These are phyloP conservation scores for Chaetomium sp. DNA, from an alignment of 2,329 filamentous ascomycete species.

Conservation along the genomic window DNA sequence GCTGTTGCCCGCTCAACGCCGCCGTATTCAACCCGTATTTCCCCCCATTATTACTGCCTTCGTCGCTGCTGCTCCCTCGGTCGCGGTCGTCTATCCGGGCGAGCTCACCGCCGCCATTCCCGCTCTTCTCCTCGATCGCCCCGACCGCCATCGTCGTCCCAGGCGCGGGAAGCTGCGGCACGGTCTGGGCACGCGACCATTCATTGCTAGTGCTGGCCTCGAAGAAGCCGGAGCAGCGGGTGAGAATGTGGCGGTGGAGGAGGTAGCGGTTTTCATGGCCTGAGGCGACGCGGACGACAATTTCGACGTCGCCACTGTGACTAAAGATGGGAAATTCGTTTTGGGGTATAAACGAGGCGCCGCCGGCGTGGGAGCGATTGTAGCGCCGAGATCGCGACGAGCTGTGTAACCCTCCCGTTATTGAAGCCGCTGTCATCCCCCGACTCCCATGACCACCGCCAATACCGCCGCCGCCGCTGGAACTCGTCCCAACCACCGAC, in stretches of 20 bases:
- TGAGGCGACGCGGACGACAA: conserved; percentile 60
- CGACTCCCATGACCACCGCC: too few species aligned
- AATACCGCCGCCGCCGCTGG: conserved; percentile 14
- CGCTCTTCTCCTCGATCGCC: conserved; percentile 18
- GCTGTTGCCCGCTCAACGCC: conserved; percentile 32
- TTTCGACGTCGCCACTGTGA: conserved; percentile 88
- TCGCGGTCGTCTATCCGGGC: conserved; percentile 43
- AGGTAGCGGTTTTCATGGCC: conserved; percentile 76
- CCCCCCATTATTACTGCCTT: conserved; percentile 28
- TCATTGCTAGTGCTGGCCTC: conserved; percentile 76
- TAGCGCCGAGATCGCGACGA: conserved; percentile 46
- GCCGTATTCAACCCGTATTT: too few species aligned
- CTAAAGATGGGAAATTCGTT: conserved; percentile 93
- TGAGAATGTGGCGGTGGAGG: conserved; percentile 78
- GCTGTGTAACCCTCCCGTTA: conserved; percentile 17
- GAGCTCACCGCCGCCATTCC: conserved; percentile 35
- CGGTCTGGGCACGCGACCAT: conserved; percentile 52
- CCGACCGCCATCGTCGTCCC: conserved; percentile 24
- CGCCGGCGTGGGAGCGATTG: conserved; percentile 74
- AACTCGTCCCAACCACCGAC: conserved; percentile 27
- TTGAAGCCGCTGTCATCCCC: too few species aligned
- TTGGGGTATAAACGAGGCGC: conserved; percentile 60
- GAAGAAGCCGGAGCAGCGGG: conserved; percentile 90
- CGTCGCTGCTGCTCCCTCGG: conserved; percentile 33
- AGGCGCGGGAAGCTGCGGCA: conserved; percentile 28